These are phyloP conservation scores for Nicotiana undulata DNA, from an alignment of 257 asterid species.

Conservation along the genomic window DNA sequence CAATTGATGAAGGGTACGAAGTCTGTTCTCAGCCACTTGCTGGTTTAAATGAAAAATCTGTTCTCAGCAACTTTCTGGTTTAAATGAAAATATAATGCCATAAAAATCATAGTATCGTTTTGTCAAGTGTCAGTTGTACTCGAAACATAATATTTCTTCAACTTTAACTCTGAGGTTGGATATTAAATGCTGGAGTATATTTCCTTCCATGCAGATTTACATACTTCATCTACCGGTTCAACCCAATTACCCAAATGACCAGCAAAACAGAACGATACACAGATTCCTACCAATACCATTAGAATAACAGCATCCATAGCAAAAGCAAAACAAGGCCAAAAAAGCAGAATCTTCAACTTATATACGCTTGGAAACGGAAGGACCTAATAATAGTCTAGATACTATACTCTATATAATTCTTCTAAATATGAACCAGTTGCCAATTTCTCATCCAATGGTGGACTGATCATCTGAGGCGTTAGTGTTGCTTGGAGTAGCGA, in stretches of 20 bases:
- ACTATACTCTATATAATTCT: neutral
- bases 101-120: neutral
- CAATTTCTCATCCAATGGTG: conserved; percentile 20
- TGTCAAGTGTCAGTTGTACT: neutral
- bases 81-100: neutral
- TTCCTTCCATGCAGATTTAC: neutral
- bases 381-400: neutral
- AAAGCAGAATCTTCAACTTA: neutral
- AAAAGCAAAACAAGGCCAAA: neutral
- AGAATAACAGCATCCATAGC: neutral
- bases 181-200: neutral
- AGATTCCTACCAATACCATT: neutral
- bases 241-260: neutral
- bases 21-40: neutral
- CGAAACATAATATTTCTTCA: neutral
- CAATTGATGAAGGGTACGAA: neutral
- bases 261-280: neutral
- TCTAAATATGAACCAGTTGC: neutral
- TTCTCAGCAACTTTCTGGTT: neutral
- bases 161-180: neutral
- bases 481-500: conserved; percentile 41
- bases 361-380: neutral
- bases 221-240: neutral
- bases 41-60: neutral
- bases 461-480: conserved; percentile 38